A percentile compares a stretch with the other conserved stretches of the same genome.
phyloP scores from a whole-genome alignment of 805 yeast genomes.

The Wickerhamiella allomyrinae region DNA sequence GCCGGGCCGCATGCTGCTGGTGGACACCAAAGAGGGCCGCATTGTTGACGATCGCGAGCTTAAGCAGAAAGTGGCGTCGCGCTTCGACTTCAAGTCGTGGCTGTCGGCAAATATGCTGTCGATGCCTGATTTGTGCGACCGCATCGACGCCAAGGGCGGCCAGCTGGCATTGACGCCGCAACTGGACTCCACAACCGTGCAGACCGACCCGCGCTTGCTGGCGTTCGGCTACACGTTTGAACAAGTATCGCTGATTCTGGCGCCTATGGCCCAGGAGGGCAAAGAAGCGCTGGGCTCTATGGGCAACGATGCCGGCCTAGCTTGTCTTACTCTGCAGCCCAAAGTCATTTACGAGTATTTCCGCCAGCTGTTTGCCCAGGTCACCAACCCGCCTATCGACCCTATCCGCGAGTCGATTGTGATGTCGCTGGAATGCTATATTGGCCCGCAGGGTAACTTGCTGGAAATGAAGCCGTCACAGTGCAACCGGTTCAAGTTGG shows the following conservation, averaged over 20 bases:
- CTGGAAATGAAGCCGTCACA: conserved; percentile 85
- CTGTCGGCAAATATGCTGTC: conserved; percentile 71
- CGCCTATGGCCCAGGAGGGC: conserved; percentile 86
- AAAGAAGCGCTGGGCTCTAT: conserved; percentile 94
- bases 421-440: conserved; percentile 92
- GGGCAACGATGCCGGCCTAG: conserved; percentile 96
- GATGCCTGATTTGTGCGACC: conserved; percentile 56
- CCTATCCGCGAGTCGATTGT: conserved; percentile 94
- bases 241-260: conserved; percentile 67
- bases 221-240: conserved; percentile 94
- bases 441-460: conserved; percentile 96
- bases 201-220: conserved; percentile 65
- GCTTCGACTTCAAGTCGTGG: conserved; percentile 92
- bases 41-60: conserved; percentile 88
- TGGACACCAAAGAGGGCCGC: conserved; percentile 84
- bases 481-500: conserved; percentile 73
- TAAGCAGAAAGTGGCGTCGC: conserved; percentile 61
- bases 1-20: conserved; percentile 92
- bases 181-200: conserved; percentile 32
- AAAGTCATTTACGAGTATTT: conserved; percentile 82
- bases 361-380: conserved; percentile 94
- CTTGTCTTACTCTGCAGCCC: conserved; percentile 90
- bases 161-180: conserved; percentile 15
- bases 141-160: conserved; percentile 34
- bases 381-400: conserved; percentile 96